Evolutionary conservation across 345 rosid species (phyloP), one percentile per base, ranked within the genome.

Genomic region (Rhizophora apiculata): DNA sequence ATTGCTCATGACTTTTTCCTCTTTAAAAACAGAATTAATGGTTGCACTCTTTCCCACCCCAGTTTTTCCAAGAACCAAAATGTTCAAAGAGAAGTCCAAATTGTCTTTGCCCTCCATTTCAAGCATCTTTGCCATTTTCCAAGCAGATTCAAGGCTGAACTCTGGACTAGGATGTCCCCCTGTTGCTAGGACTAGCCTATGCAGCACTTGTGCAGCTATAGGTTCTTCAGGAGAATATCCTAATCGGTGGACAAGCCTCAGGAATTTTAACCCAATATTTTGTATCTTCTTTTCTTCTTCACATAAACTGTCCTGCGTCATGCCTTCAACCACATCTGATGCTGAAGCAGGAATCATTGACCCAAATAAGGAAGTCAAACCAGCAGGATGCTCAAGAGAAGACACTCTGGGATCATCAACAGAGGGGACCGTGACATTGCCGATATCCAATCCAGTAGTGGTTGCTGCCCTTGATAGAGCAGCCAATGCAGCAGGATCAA

Each of bases 21-120:
- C 85, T 1, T 85, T 74, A n/a, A 90, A 86, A 60, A 93, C 79
- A 4, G 97, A 87, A 78, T 90, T 86, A 48, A 87, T 68, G 8
- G 88, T 86, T 8, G 96, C 87, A 76, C 98, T 93, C 83, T 90
- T 93, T 60, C 98, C 92, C 2, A 89, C 97, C 6, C 98, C 96
- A 4, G 87, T 76, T 86, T 89, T 93, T 67, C 98, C 97, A 0
- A 93, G 76, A 74, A 89, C 89, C 74, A 91, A 64, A 70, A 91
- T 72, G 66, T 79, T 87, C 81, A 89, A 72, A 68, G 82, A 83
- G 68, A 89, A 86, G 65, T 85, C 83, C 15, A 75, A 65, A 66
- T 77, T 74, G 62, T 64, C 78, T 66, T 77, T 70, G 26, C 79
- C 68, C 66, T 81, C 82, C 48, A 67, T 79, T 80, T 81, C 88